These are phyloP conservation scores for Perilla frutescens DNA, from an alignment of 257 asterid species.

Conservation along the genomic window DNA sequence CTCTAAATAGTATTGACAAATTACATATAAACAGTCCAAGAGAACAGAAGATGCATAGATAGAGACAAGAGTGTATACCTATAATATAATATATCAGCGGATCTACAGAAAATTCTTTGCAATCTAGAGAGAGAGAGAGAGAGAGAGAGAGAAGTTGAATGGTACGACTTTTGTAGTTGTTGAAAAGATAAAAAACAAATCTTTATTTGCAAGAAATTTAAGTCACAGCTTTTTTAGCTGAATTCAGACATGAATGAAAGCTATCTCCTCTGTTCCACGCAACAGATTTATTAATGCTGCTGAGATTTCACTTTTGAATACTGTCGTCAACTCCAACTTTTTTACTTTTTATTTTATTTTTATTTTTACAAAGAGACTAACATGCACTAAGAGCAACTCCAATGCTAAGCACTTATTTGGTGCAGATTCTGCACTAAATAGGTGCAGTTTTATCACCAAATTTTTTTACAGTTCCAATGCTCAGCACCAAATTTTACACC, in stretches of 20 bases:
- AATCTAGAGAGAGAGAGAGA: conserved; percentile 5
- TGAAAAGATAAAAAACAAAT: neutral
- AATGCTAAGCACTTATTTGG: no score
- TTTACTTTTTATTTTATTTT: neutral
- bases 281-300: conserved; percentile 31
- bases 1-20: neutral
- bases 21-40: neutral
- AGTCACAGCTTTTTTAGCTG: conserved; percentile 22
- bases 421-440: no score
- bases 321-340: conserved; percentile 35
- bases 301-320: neutral
- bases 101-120: conserved; percentile 34
- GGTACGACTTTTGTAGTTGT: conserved; percentile 17
- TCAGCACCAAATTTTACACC: no score
- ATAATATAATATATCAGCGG: conserved; percentile 1
- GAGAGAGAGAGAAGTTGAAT: neutral
- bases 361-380: no score
- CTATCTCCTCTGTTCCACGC: conserved; percentile 32
- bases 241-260: conserved; percentile 15
- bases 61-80: neutral
- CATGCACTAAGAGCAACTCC: no score
- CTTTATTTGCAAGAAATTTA: conserved; percentile 25
- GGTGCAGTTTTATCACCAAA: no score
- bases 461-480: no score
- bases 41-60: conserved; percentile 16